Conservation (phyloP, 805 yeast genomes). For the Lipomyces chichibuensis region DNA sequence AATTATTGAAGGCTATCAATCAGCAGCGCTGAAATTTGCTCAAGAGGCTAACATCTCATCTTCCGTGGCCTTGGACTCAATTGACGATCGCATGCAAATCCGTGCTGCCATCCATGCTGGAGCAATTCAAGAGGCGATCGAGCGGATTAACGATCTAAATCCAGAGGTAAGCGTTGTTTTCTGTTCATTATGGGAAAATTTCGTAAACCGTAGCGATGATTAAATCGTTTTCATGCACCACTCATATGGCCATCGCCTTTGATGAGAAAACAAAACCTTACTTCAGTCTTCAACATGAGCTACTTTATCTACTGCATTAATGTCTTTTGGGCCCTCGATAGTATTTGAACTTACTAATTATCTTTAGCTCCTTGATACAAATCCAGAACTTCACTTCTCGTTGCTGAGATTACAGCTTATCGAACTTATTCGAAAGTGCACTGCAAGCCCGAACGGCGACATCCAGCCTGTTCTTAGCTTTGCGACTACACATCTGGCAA, state of each 20-base stretch:
- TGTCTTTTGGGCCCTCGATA: neutral
- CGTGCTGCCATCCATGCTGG: constrained; percentile 61
- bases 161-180: constrained; percentile 50
- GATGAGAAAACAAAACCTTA: constrained; percentile 37
- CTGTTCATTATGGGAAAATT: neutral
- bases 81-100: constrained; percentile 57
- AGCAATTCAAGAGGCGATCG: constrained; percentile 61
- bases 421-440: constrained; percentile 72
- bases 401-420: constrained; percentile 71
- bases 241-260: constrained; percentile 34
- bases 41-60: constrained; percentile 50
- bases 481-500: constrained; percentile 53
- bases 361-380: constrained; percentile 56
- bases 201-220: constrained; percentile 28
- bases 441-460: constrained; percentile 26
- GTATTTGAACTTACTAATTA: neutral
- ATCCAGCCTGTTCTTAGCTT: constrained; percentile 42
- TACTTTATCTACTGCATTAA: neutral
- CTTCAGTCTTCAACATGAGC: constrained; percentile 41
- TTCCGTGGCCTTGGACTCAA: constrained; percentile 53
- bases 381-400: constrained; percentile 69
- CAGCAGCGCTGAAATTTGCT: constrained; percentile 65
- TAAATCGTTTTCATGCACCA: constrained; percentile 40
- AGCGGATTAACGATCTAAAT: constrained; percentile 58
- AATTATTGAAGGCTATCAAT: constrained; percentile 74